Conservation (phyloP, 1,284 basidiomycete species). For the Melampsora americana region DNA sequence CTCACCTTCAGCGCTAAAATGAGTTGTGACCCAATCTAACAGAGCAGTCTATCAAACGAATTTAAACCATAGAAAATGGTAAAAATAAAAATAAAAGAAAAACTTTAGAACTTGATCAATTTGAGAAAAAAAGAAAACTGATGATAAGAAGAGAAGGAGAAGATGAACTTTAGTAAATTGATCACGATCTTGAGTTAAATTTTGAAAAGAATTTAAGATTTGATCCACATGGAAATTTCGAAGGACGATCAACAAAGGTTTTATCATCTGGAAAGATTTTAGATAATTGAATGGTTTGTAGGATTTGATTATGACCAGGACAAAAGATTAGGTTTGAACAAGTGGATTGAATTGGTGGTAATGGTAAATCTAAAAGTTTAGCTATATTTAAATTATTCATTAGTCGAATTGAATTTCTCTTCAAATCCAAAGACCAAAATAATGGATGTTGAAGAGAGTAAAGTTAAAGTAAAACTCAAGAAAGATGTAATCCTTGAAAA, state of each 20-base stretch:
- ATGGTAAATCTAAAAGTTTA: slow-evolving; percentile 45
- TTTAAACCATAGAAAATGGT: slow-evolving; percentile 59
- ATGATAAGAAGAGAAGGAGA: no score
- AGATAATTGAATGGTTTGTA: slow-evolving; percentile 70
- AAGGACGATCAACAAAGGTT: slow-evolving; percentile 73
- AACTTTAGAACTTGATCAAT: slow-evolving; percentile 60
- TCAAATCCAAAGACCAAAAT: background rate
- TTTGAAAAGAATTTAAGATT: background rate
- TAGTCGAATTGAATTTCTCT: background rate
- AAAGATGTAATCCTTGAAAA: no score
- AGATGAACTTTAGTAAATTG: background rate
- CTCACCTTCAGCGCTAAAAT: slow-evolving; percentile 69
- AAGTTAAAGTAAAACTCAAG: no score
- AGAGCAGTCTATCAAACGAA: slow-evolving; percentile 62
- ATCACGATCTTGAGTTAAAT: background rate
- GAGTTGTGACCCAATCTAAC: background rate
- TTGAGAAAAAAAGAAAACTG: background rate
- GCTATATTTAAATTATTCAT: background rate
- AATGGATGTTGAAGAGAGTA: background rate
- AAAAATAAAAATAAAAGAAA: slow-evolving; percentile 62
- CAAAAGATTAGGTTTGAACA: slow-evolving; percentile 51
- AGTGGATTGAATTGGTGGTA: slow-evolving; percentile 47
- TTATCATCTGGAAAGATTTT: slow-evolving; percentile 75
- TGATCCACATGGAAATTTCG: slow-evolving; percentile 28
- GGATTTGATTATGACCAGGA: slow-evolving; percentile 48